Evolutionary conservation across 352 stramenopile genomes (phyloP).

Genomic region (Globisporangium okanoganense): DNA sequence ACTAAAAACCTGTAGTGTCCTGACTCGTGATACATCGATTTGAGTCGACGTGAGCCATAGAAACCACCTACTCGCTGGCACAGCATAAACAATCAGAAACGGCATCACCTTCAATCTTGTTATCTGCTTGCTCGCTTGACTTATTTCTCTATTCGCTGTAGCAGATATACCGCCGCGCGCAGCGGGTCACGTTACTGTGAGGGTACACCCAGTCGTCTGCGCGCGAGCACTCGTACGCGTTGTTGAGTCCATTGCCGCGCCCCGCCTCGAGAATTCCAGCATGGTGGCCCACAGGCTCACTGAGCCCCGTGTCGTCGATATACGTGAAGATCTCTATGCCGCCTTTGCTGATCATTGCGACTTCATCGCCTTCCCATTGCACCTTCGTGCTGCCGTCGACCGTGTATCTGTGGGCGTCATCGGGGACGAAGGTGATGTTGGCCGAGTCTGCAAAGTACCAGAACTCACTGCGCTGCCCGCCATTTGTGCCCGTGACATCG

Average conservation of each 20-base stretch:
- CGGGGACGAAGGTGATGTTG: neutral
- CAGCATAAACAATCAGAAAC: too few species aligned
- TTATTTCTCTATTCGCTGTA: conserved; percentile 12
- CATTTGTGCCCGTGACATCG: neutral
- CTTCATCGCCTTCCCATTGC: conserved; percentile 10
- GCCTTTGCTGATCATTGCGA: neutral
- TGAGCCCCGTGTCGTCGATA: conserved; percentile 9
- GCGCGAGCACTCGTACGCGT: conserved; percentile 14
- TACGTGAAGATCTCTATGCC: conserved; percentile 10
- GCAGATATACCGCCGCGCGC: conserved; percentile 14
- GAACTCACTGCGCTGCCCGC: conserved; percentile 9
- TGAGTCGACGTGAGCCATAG: too few species aligned
- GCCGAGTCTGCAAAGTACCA: conserved; percentile 14
- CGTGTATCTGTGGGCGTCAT: neutral
- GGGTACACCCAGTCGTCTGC: conserved; percentile 4
- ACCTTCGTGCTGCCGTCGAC: neutral
- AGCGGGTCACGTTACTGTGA: neutral
- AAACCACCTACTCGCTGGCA: too few species aligned
- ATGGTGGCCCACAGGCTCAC: neutral
- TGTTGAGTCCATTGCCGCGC: neutral
- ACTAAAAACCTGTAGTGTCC: too few species aligned
- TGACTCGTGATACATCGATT: too few species aligned
- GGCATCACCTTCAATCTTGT: too few species aligned
- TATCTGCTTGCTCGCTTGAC: too few species aligned
- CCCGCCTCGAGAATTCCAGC: conserved; percentile 10